Conservation (phyloP, 1,284 basidiomycete genomes). For the Boletus albobrunnescens region DNA sequence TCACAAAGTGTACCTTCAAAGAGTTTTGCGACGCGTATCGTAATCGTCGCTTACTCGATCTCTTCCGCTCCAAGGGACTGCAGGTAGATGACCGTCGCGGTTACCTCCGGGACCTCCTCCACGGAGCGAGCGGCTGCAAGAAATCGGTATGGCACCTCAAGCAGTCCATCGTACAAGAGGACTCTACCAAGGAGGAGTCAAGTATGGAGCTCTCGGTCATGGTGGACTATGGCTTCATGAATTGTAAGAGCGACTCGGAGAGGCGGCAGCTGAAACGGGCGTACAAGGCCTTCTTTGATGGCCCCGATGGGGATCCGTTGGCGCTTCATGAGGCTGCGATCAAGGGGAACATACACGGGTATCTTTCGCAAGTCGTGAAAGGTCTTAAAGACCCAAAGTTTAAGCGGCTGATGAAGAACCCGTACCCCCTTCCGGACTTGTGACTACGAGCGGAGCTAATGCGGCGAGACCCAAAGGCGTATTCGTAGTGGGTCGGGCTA, state of each 20-base stretch:
- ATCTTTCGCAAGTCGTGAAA: conserved; percentile 1
- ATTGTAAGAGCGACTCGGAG: conserved; percentile 5
- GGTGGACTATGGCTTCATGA: conserved; percentile 5
- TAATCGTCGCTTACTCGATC: not conserved
- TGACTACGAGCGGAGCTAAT: too few relatives aligned
- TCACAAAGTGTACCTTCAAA: not conserved
- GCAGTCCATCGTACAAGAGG: not conserved
- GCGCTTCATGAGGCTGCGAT: conserved; percentile 7
- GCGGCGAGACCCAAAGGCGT: too few relatives aligned
- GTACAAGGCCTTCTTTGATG: conserved; percentile 7
- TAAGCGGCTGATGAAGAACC: conserved; percentile 1
- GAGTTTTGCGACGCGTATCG: conserved; percentile 5
- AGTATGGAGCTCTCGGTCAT: not conserved
- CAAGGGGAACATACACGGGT: conserved; percentile 3
- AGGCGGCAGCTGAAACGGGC: conserved; percentile 4
- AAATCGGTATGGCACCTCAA: conserved; percentile 8
- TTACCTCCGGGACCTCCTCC: conserved; percentile 2
- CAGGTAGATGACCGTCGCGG: not conserved
- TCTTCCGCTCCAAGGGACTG: conserved; percentile 6
- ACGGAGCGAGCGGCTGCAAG: not conserved
- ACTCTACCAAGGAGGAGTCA: not conserved
- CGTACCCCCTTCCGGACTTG: conserved; percentile 5
- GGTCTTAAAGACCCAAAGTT: conserved; percentile 4
- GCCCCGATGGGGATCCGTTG: not conserved
- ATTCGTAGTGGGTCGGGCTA: too few relatives aligned